Evolutionary conservation across 1,284 basidiomycete species (phyloP).

Genomic region (Farysia itapuensis): DNA sequence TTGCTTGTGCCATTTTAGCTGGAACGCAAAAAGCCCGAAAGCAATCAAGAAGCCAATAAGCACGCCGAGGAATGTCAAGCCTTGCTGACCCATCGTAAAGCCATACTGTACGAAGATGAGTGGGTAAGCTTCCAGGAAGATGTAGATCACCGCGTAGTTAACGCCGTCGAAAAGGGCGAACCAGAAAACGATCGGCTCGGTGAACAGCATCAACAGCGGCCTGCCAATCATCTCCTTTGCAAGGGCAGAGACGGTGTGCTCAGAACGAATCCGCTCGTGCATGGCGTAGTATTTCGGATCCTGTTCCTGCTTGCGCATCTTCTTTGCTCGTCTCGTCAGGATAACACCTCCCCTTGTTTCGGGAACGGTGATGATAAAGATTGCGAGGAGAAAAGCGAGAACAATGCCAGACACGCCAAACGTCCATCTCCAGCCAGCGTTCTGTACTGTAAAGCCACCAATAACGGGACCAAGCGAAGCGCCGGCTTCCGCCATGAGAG

Average conservation of each 20-base stretch:
- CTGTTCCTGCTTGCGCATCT: constrained; percentile 55
- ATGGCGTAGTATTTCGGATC: constrained; percentile 57
- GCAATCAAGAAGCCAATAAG: constrained; percentile 36
- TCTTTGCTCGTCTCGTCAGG: constrained; percentile 56
- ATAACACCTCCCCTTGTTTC: constrained; percentile 54
- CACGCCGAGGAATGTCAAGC: constrained; percentile 42
- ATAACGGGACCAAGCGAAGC: constrained; percentile 37
- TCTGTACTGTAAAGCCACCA: constrained; percentile 30
- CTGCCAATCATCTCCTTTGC: constrained; percentile 47
- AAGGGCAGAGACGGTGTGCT: constrained; percentile 33
- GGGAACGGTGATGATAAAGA: constrained; percentile 32
- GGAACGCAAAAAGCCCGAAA: constrained; percentile 27
- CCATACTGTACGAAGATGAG: constrained; percentile 56
- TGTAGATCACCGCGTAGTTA: constrained; percentile 59
- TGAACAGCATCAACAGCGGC: constrained; percentile 52
- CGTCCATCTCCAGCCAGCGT: constrained; percentile 43
- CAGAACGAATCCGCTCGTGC: constrained; percentile 57
- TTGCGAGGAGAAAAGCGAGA: constrained; percentile 15
- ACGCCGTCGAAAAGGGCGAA: constrained; percentile 50
- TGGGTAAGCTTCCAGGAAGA: constrained; percentile 60
- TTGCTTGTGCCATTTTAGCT: constrained; percentile 16
- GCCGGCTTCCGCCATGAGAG: constrained; percentile 37
- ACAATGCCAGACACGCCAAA: constrained; percentile 46
- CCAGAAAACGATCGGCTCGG: constrained; percentile 56
- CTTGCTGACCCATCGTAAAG: constrained; percentile 32